These are phyloP conservation scores for Tylopilus orsonianus DNA, from an alignment of 1,284 basidiomycete species.

Conservation along the genomic window DNA sequence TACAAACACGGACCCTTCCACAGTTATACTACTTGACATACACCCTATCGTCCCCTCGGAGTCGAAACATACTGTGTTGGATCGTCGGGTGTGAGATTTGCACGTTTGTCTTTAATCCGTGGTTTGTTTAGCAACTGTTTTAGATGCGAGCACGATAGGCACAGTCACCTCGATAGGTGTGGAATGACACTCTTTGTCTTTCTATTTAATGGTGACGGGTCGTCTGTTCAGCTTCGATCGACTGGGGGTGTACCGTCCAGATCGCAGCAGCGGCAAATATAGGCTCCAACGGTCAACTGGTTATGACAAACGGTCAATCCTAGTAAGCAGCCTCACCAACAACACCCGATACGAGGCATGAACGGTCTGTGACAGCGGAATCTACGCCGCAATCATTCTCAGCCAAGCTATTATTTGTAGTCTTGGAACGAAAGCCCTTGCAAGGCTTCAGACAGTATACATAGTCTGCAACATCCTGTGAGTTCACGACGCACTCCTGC, in stretches of 20 bases:
- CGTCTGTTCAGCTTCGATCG: constrained; percentile 37
- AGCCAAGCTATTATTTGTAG: constrained; percentile 41
- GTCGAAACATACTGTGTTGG: constrained; percentile 39
- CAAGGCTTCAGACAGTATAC: constrained; percentile 33
- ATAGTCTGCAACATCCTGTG: constrained; percentile 35
- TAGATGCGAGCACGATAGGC: constrained; percentile 42
- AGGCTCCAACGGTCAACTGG: constrained; percentile 31
- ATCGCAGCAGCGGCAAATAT: constrained; percentile 39
- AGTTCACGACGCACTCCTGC: constrained; percentile 9
- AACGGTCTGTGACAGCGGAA: constrained; percentile 25
- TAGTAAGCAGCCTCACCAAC: constrained; percentile 25
- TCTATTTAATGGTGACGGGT: background rate
- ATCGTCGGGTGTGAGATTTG: constrained; percentile 40
- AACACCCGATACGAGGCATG: background rate
- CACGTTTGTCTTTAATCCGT: background rate
- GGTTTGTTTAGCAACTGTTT: background rate
- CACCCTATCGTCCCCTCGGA: constrained; percentile 34
- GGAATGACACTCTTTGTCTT: background rate
- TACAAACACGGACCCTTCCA: background rate
- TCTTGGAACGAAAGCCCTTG: constrained; percentile 40
- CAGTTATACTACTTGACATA: constrained; percentile 43
- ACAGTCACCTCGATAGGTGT: constrained; percentile 36
- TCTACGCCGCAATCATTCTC: constrained; percentile 34
- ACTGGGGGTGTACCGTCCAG: constrained; percentile 43
- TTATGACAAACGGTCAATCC: constrained; percentile 31